These are phyloP conservation scores for Pyrenochaeta sp. DNA, from an alignment of 2,329 filamentous ascomycete species.

Conservation along the genomic window DNA sequence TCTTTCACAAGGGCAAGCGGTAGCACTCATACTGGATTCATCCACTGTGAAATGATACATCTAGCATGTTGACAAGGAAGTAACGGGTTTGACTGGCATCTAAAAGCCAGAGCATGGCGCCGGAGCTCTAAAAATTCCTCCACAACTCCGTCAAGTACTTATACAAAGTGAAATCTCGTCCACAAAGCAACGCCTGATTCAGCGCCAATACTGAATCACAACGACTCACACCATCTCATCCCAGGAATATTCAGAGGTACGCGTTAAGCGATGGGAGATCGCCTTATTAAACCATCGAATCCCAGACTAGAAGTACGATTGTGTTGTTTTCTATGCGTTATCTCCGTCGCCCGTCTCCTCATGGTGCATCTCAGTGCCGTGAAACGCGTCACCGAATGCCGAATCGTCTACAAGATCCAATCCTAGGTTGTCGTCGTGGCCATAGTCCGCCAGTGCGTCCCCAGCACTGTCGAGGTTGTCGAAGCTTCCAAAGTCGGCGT, in stretches of 20 bases:
- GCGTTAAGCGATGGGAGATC: not conserved
- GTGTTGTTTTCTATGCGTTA: constrained; percentile 25
- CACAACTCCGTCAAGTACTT: not conserved
- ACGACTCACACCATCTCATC: not conserved
- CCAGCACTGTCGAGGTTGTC: constrained; percentile 51
- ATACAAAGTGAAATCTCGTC: not conserved
- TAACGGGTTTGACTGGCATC: not conserved
- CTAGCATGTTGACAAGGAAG: not conserved
- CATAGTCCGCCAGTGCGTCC: constrained; percentile 50
- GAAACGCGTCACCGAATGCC: constrained; percentile 53
- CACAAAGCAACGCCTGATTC: not conserved
- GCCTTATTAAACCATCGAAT: not conserved
- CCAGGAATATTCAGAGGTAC: not conserved
- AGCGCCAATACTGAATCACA: not conserved
- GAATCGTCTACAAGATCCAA: constrained; percentile 51
- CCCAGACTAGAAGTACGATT: not conserved
- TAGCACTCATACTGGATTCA: not conserved
- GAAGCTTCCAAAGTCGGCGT: constrained; percentile 47
- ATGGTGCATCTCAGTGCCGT: constrained; percentile 47
- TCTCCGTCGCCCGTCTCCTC: constrained; percentile 41
- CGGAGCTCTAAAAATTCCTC: not conserved
- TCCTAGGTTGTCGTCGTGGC: constrained; percentile 48
- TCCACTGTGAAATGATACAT: not conserved
- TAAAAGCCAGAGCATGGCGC: not conserved
- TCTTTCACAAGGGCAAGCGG: not conserved